These are phyloP conservation scores for Thermomyces lanuginosus DNA, from an alignment of 2,329 filamentous ascomycete species.

Conservation along the genomic window DNA sequence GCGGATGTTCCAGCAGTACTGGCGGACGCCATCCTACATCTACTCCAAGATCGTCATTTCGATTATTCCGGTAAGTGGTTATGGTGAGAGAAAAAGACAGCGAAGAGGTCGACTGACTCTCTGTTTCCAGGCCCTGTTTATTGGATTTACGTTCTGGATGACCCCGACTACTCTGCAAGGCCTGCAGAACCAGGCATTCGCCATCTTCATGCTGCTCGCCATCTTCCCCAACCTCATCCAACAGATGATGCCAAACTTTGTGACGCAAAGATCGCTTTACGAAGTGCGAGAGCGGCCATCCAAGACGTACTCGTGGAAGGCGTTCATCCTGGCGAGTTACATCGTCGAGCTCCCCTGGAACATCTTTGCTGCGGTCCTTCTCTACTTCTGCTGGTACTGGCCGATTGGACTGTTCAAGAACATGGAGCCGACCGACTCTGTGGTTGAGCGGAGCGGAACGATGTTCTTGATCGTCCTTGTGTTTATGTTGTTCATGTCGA, in stretches of 20 bases:
- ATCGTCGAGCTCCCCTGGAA: constrained; percentile 55
- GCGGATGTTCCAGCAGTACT: constrained; percentile 82
- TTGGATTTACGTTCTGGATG: constrained; percentile 68
- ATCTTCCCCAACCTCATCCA: constrained; percentile 50
- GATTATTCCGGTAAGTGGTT: constrained; percentile 6
- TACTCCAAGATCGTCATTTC: constrained; percentile 64
- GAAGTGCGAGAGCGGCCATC: constrained; percentile 45
- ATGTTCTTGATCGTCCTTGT: constrained; percentile 49
- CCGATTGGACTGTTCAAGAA: constrained; percentile 36
- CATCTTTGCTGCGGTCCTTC: constrained; percentile 40
- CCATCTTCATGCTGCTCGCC: constrained; percentile 70
- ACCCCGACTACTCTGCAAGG: constrained; percentile 61
- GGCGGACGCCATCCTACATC: constrained; percentile 78
- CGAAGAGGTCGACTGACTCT: background rate
- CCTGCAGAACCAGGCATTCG: constrained; percentile 80
- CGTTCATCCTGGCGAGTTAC: constrained; percentile 54
- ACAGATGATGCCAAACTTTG: constrained; percentile 44
- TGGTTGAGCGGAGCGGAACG: constrained; percentile 42
- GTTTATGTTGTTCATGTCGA: constrained; percentile 54
- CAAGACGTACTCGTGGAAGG: constrained; percentile 61
- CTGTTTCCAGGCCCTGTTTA: constrained; percentile 47
- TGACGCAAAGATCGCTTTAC: constrained; percentile 42
- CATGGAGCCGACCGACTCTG: constrained; percentile 21
- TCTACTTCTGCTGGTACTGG: constrained; percentile 54
- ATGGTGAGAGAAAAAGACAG: background rate